Percentiles rank a stretch among this genome's conserved stretches.
Conservation (phyloP, 2,329 filamentous ascomycete genomes). For the Aspergillus candidus region DNA sequence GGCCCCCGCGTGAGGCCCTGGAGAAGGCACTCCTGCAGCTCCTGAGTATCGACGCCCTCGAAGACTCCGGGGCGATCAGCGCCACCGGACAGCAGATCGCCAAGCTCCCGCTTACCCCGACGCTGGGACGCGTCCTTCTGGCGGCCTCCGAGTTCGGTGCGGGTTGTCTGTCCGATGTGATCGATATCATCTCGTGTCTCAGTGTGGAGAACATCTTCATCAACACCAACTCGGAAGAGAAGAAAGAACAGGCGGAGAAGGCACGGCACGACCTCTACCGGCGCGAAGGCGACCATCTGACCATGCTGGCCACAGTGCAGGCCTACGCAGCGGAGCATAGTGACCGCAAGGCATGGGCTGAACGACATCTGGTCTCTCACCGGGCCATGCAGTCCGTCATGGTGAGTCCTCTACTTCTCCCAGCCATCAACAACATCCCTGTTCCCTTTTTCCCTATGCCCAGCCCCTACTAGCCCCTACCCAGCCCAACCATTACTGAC, state of each 20-base stretch:
- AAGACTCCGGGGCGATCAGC: conserved; percentile 67
- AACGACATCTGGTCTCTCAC: conserved; percentile 54
- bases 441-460: neutral
- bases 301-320: conserved; percentile 55
- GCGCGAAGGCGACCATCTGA: conserved; percentile 59
- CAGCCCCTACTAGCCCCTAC: too few species aligned
- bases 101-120: conserved; percentile 72
- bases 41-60: conserved; percentile 69
- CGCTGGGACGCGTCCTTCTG: conserved; percentile 74
- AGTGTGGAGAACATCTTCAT: conserved; percentile 60
- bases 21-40: conserved; percentile 78
- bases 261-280: conserved; percentile 52
- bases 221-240: conserved; percentile 54
- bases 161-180: conserved; percentile 71
- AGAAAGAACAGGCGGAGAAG: conserved; percentile 52
- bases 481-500: too few species aligned
- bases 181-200: conserved; percentile 72
- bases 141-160: conserved; percentile 65
- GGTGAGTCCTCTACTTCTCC: conserved; percentile 26
- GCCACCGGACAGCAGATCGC: conserved; percentile 69
- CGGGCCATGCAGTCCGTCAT: conserved; percentile 61
- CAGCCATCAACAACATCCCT: neutral
- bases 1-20: conserved; percentile 68
- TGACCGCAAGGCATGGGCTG: conserved; percentile 56
- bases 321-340: conserved; percentile 53